Base-by-base conservation (phyloP, 352 stramenopile species). In the Globisporangium nagaii region DNA sequence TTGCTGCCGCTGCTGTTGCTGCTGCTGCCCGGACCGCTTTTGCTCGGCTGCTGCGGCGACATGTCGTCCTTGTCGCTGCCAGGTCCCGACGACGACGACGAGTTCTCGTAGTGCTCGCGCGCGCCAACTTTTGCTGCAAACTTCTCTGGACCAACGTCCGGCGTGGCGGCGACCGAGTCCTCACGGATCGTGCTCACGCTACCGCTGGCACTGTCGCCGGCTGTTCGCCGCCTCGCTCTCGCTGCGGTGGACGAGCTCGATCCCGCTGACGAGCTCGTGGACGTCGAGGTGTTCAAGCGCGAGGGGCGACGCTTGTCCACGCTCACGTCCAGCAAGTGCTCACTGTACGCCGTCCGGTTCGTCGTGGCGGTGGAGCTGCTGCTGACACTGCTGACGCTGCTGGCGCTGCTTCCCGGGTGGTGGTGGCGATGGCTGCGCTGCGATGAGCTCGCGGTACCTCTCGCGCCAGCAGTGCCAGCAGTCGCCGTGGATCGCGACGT, bases 51-150 rank as follows among this genome's bases (percentile, higher is more conserved):
- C 40, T 25, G 36, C 36, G 58, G 59, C 9, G 63, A 53, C n/a
- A 42, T 50, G 24, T 79, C 70, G 39, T 81, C 71, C 40, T 73
- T 73, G 41, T 84, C 73, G 46, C 68, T 84, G 13, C 62, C 63
- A 11, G 68, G 68, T 6, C 71, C 66, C 0, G 70, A 73, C 7
- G 71, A 84, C 31, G 71, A 79, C 30, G 63, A 78, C 36, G 66
- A 81, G 51, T 59, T 65, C 39, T 78, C 62, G 40, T 68, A 44
- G 6, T 55, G 30, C 3, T 58, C 46, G n/a, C 60, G 59, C 8
- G 55, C 49, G 2, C 69, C 50, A 10, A 78, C 63, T 28, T 80
- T 80, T 30, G 64, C 58, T 17, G 63, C 68, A 45, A 78, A 81
- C 20, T 75, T 74, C 56, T 78, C 68, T 0, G 69, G 68, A 2